phyloP scores from a whole-genome alignment of 306 rosid species.

The Echinosophora koreensis region DNA sequence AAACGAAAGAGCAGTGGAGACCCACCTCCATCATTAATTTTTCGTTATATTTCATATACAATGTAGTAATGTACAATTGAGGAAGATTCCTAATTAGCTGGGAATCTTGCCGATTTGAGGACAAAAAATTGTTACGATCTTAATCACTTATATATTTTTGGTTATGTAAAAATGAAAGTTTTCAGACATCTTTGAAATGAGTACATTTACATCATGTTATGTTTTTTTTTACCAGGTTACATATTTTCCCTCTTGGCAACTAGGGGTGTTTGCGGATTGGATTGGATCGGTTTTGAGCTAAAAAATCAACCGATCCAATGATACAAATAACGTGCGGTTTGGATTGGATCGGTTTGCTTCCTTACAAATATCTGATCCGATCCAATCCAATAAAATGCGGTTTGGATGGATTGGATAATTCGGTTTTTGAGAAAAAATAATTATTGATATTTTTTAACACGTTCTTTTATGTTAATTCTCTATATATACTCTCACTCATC shows the following conservation, averaged over 20 bases:
- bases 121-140: neutral
- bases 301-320: too few relatives aligned
- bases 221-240: neutral
- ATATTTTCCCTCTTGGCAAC: neutral
- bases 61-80: constrained; percentile 2
- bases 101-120: constrained; percentile 1
- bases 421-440: too few relatives aligned
- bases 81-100: constrained; percentile 35
- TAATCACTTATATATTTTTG: constrained; percentile 25
- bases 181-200: neutral
- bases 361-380: too few relatives aligned
- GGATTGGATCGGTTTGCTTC: too few relatives aligned
- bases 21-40: constrained; percentile 30
- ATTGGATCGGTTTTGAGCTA: too few relatives aligned
- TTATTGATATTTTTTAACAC: too few relatives aligned
- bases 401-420: too few relatives aligned
- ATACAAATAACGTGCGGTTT: too few relatives aligned
- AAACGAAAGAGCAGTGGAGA: constrained; percentile 26
- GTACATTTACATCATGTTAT: neutral
- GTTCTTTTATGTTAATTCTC: too few relatives aligned
- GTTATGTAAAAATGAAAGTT: neutral
- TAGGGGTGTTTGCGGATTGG: too few relatives aligned
- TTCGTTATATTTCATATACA: neutral
- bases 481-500: too few relatives aligned
- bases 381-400: too few relatives aligned